A percentile compares a stretch with the other conserved stretches of the same genome.
These are phyloP conservation scores for Pulveroboletus sp. DNA, from an alignment of 768 basidiomycete genomes.

Conservation along the genomic window DNA sequence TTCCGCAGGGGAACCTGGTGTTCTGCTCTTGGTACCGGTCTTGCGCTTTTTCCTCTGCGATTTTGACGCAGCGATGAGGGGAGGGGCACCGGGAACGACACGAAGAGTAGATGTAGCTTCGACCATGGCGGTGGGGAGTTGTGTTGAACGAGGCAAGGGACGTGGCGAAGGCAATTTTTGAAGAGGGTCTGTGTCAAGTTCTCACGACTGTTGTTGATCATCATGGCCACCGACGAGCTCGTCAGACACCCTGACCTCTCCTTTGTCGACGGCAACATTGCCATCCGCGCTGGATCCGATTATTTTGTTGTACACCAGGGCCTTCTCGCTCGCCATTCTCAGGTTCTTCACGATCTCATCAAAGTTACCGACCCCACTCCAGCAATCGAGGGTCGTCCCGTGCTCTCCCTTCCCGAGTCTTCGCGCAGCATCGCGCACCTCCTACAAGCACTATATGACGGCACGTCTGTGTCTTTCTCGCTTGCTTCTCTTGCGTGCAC, in stretches of 20 bases:
- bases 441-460: conserved; percentile 64
- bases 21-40: conserved; percentile 44
- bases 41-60: conserved; percentile 67
- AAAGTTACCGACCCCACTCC: conserved; percentile 23
- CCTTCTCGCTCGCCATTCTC: conserved; percentile 60
- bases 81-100: conserved; percentile 74
- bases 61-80: conserved; percentile 55
- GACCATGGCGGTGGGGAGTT: conserved; percentile 27
- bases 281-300: conserved; percentile 47
- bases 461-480: conserved; percentile 44
- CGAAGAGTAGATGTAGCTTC: conserved; percentile 38
- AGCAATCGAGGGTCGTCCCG: conserved; percentile 51
- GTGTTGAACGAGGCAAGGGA: neutral
- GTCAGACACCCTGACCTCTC: conserved; percentile 49
- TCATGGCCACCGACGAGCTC: conserved; percentile 21
- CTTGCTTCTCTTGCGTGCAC: neutral
- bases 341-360: conserved; percentile 41
- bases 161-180: conserved; percentile 17
- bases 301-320: conserved; percentile 72
- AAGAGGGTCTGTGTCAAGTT: conserved; percentile 4
- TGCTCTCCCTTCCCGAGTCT: conserved; percentile 50
- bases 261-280: conserved; percentile 69
- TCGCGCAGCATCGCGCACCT: conserved; percentile 56
- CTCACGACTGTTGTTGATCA: conserved; percentile 12
- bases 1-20: conserved; percentile 43